These are phyloP conservation scores for Microbotryum violaceum DNA, from an alignment of 1,284 basidiomycete genomes.

Conservation along the genomic window DNA sequence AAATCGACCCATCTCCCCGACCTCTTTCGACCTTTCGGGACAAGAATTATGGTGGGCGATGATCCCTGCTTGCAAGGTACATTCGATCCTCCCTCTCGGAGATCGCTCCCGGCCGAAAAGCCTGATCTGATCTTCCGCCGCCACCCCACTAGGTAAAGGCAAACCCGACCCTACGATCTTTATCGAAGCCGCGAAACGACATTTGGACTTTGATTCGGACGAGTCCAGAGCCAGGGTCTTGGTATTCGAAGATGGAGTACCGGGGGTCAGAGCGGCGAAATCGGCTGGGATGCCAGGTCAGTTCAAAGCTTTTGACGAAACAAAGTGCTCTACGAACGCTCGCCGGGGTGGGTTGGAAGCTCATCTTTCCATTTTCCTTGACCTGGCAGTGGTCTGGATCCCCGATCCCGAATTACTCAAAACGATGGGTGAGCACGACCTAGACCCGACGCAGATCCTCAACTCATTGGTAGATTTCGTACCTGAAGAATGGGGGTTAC, in stretches of 20 bases:
- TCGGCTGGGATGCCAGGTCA: constrained; percentile 35
- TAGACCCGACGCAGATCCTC: constrained; percentile 19
- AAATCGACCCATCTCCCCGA: constrained; percentile 29
- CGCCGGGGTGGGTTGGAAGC: no score
- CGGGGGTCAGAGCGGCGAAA: constrained; percentile 32
- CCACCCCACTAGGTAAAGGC: constrained; percentile 12
- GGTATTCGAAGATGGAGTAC: constrained; percentile 36
- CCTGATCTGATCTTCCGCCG: not conserved
- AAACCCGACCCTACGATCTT: constrained; percentile 35
- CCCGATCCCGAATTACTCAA: constrained; percentile 29
- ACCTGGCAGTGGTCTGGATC: constrained; percentile 31
- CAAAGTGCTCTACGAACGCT: no score
- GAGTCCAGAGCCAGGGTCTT: constrained; percentile 15
- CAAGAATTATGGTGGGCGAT: constrained; percentile 19
- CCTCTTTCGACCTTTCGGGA: constrained; percentile 29
- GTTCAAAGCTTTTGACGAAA: not conserved
- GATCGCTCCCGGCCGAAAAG: not conserved
- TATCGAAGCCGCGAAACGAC: constrained; percentile 31
- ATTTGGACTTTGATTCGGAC: constrained; percentile 16
- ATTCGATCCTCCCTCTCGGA: not conserved
- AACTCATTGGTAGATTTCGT: constrained; percentile 17
- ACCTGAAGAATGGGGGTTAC: constrained; percentile 31
- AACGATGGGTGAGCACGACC: constrained; percentile 18
- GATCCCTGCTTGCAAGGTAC: constrained; percentile 6
- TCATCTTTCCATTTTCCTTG: no score